Evolutionary conservation across 176 grass and related monocot genomes (phyloP).

Genomic region (Musa acuminata): DNA sequence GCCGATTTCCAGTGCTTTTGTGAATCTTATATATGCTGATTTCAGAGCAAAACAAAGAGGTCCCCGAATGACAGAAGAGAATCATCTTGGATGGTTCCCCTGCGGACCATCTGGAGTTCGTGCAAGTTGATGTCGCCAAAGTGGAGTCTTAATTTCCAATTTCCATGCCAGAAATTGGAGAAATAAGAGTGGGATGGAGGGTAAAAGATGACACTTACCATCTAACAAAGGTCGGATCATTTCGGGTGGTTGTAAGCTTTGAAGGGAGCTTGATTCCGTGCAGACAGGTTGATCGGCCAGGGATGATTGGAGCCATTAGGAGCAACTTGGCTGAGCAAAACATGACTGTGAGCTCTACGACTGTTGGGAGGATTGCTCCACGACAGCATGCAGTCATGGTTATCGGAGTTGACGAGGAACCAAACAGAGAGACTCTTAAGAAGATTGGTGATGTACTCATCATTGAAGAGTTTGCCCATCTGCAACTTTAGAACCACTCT

Average conservation of each 20-base stretch:
- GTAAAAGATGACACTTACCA: neutral
- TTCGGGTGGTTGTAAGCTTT: neutral
- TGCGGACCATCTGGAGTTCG: neutral
- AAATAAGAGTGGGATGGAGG: neutral
- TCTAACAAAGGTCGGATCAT: conserved; percentile 2
- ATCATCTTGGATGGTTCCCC: conserved; percentile 9
- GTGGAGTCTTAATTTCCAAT: neutral
- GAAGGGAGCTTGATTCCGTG: neutral
- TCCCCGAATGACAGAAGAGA: neutral
- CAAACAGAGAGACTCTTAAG: neutral
- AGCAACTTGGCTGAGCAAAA: neutral
- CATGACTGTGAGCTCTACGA: neutral
- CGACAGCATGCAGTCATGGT: conserved; percentile 5
- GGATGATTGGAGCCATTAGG: neutral
- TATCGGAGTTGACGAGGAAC: neutral
- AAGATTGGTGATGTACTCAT: neutral
- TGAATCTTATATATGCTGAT: conserved; percentile 11
- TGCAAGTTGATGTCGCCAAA: neutral
- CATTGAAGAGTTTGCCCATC: conserved; percentile 6
- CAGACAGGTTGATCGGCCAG: conserved; percentile 2
- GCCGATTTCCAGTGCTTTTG: neutral
- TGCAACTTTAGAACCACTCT: neutral
- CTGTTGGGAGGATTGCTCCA: neutral
- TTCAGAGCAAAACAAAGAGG: neutral
- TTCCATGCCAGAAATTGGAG: neutral